Percentiles rank a stretch among this genome's conserved stretches.
phyloP scores from a whole-genome alignment of 2,329 filamentous ascomycete species.

The Beauveria bassiana region DNA sequence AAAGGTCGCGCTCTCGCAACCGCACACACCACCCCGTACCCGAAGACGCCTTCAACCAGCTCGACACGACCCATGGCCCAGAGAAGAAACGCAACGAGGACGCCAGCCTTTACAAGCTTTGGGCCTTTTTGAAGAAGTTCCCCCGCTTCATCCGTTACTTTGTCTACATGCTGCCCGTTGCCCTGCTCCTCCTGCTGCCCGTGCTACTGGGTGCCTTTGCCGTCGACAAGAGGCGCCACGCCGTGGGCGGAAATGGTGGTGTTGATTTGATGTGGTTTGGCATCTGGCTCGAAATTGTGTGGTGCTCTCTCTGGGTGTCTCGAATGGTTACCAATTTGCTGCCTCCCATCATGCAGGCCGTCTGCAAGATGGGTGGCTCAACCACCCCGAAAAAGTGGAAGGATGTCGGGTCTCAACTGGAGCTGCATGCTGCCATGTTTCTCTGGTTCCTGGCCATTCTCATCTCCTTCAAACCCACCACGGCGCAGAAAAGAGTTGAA shows the following conservation, averaged over 20 bases:
- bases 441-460: conserved; percentile 87
- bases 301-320: conserved; percentile 81
- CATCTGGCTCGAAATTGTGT: conserved; percentile 90
- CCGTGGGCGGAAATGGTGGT: conserved; percentile 60
- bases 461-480: conserved; percentile 76
- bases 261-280: conserved; percentile 84
- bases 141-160: conserved; percentile 42
- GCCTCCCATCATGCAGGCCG: conserved; percentile 35
- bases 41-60: conserved; percentile 40
- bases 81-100: conserved; percentile 26
- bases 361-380: conserved; percentile 68
- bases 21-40: conserved; percentile 28
- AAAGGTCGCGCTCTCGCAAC: conserved; percentile 20
- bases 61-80: conserved; percentile 15
- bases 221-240: conserved; percentile 21
- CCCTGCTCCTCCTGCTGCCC: conserved; percentile 36
- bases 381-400: conserved; percentile 91
- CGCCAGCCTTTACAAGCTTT: conserved; percentile 32
- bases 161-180: conserved; percentile 40
- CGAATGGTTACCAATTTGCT: conserved; percentile 45
- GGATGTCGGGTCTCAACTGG: conserved; percentile 77
- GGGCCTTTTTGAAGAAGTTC: conserved; percentile 39
- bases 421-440: conserved; percentile 78
- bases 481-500: conserved; percentile 49
- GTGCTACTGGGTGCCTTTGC: conserved; percentile 36